Evolutionary conservation across 2,329 filamentous ascomycete species (phyloP).

Genomic region (Curvularia lunata): DNA sequence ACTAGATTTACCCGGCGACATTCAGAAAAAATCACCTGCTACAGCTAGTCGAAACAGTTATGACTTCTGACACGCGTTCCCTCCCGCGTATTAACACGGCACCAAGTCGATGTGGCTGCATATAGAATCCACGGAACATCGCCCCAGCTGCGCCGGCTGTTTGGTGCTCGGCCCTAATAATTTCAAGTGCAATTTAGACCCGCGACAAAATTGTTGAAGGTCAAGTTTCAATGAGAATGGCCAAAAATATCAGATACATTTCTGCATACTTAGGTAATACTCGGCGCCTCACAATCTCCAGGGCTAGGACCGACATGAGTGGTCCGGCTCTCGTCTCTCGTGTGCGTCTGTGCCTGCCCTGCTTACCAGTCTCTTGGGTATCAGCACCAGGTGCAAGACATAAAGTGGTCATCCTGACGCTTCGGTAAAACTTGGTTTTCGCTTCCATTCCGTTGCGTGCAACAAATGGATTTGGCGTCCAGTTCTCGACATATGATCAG

Average conservation of each 20-base stretch:
- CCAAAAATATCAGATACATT: background rate
- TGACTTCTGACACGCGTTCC: background rate
- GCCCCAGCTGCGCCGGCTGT: background rate
- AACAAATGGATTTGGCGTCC: constrained; percentile 1
- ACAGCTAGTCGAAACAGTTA: background rate
- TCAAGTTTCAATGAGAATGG: background rate
- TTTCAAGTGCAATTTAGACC: background rate
- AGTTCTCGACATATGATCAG: background rate
- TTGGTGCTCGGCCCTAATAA: background rate
- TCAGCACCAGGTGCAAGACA: constrained; percentile 3
- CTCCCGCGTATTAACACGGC: background rate
- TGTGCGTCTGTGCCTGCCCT: background rate
- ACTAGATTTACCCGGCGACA: background rate
- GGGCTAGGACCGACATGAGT: constrained; percentile 2
- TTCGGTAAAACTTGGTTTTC: background rate
- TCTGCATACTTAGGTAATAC: background rate
- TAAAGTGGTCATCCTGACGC: background rate
- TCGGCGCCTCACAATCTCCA: background rate
- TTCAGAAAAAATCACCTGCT: background rate
- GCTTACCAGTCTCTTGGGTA: background rate
- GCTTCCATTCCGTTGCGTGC: background rate
- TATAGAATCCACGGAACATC: background rate
- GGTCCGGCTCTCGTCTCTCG: background rate
- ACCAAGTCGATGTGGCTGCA: background rate
- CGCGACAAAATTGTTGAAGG: background rate